Base-by-base conservation (phyloP, 345 rosid genomes). In the Zanthoxylum bungeanum region DNA sequence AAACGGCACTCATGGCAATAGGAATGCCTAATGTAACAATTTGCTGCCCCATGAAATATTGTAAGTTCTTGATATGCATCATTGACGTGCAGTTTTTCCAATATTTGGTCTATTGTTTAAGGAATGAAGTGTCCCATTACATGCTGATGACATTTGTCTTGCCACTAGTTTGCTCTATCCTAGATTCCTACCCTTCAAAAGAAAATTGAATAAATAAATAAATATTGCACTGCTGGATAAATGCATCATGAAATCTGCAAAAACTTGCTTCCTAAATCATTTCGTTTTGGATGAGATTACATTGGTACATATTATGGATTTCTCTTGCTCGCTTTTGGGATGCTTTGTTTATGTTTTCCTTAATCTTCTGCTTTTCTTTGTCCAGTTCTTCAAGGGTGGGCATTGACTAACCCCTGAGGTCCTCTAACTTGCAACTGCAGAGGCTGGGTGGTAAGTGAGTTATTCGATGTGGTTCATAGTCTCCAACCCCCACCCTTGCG, bases 1-100 rank as follows among this genome's bases (percentile, higher is more conserved):
- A 90, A 79, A 80, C 96, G 88, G 42, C 70, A 89, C 28, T 81
- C 93, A 60, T 91, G 98, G 97, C 93, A 89, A 75, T 87, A 95
- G 83, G 59, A 76, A 53, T 69, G 59, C 75, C 37, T 64, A 76
- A 51, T 73, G 28, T 62, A 69, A 52, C n/a, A 59, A 56, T 59
- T 53, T 65, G 49, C 77, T 76, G 77, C 59, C 74, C 76, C 72
- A 39, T 69, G 60, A 62, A 77, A 74, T 70, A 81, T 65, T 77
- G 89, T 85, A 79, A 80, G 88, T 76, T 62, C 50, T 60, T 63
- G 16, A 34, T 44, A 31, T 72, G 42, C 11, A 2, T 64, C 22
- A 24, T 70, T 5, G 12, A 19, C 33, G 36, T 71, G 30, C 12
- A 24, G 10, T 21, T 69, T 1, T 28, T 17, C 36, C n/a, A n/a